Evolutionary conservation across 768 basidiomycete species (phyloP).

Genomic region (Coprinellus micaceus): DNA sequence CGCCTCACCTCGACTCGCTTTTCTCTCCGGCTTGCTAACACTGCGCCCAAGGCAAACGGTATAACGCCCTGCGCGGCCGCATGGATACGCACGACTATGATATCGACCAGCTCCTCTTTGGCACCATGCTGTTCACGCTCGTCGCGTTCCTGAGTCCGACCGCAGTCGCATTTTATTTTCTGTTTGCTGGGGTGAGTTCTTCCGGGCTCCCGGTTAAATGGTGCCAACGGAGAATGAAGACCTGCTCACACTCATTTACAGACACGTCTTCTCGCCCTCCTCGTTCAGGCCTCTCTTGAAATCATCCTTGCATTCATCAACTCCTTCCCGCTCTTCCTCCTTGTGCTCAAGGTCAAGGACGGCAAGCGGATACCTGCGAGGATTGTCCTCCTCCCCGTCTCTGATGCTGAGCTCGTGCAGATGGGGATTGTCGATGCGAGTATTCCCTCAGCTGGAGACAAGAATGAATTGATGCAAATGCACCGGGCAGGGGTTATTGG

Average conservation of each 20-base stretch:
- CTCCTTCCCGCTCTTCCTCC: slow-evolving; percentile 86
- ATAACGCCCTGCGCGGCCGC: slow-evolving; percentile 82
- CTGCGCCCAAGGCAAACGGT: slow-evolving; percentile 68
- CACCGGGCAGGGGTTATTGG: background rate
- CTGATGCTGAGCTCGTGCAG: background rate
- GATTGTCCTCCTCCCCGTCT: background rate
- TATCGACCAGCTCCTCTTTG: slow-evolving; percentile 91
- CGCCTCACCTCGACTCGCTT: too few species aligned
- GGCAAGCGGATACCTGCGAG: slow-evolving; percentile 73
- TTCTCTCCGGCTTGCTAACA: too few species aligned
- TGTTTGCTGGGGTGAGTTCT: slow-evolving; percentile 72
- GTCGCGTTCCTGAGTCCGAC: slow-evolving; percentile 83
- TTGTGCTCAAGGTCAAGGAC: slow-evolving; percentile 83
- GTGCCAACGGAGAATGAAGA: slow-evolving; percentile 36
- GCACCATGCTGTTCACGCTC: slow-evolving; percentile 84
- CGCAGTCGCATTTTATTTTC: slow-evolving; percentile 75
- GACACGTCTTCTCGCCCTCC: slow-evolving; percentile 41
- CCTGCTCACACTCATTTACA: slow-evolving; percentile 21
- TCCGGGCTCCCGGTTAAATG: slow-evolving; percentile 4
- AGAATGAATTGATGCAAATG: slow-evolving; percentile 31
- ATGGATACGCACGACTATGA: slow-evolving; percentile 90
- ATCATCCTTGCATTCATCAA: slow-evolving; percentile 77
- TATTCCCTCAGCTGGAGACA: slow-evolving; percentile 12
- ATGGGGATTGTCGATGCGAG: slow-evolving; percentile 21
- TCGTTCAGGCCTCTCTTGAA: slow-evolving; percentile 60